A percentile compares a stretch with the other conserved stretches of the same genome.
These are phyloP conservation scores for Yamadazyma sp. DNA, from an alignment of 1,139 yeast species.

Conservation along the genomic window DNA sequence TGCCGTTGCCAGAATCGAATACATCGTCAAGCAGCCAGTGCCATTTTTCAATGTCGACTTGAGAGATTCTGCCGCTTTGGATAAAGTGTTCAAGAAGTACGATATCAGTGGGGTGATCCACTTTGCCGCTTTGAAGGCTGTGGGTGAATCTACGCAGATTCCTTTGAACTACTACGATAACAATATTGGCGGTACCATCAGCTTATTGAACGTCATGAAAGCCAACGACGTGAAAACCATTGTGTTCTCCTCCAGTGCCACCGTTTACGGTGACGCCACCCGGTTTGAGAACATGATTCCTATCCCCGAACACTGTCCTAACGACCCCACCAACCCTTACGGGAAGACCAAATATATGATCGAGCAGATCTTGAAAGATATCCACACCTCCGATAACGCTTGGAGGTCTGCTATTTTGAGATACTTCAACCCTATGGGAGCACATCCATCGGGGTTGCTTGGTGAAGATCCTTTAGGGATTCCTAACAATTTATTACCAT, in stretches of 20 bases:
- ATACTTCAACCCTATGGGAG: conserved; percentile 83
- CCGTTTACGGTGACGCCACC: conserved; percentile 84
- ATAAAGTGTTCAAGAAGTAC: conserved; percentile 49
- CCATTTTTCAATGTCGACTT: conserved; percentile 65
- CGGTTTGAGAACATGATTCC: conserved; percentile 74
- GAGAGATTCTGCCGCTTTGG: conserved; percentile 49
- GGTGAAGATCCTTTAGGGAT: conserved; percentile 82
- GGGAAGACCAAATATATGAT: conserved; percentile 71
- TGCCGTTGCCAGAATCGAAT: conserved; percentile 66
- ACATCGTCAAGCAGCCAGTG: conserved; percentile 46
- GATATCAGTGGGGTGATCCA: conserved; percentile 66
- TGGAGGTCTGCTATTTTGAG: conserved; percentile 71
- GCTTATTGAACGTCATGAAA: conserved; percentile 55
- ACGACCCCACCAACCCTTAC: conserved; percentile 75
- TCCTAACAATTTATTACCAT: conserved; percentile 76
- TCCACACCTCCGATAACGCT: conserved; percentile 42
- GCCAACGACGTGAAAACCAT: conserved; percentile 50
- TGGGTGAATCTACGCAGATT: conserved; percentile 72
- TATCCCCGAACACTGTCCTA: conserved; percentile 77
- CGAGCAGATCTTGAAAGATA: conserved; percentile 63
- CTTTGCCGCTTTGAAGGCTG: conserved; percentile 87
- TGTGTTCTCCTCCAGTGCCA: conserved; percentile 79
- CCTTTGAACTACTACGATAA: conserved; percentile 74
- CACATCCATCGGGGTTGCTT: conserved; percentile 76
- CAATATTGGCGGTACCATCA: conserved; percentile 67